Percentiles rank a stretch among this genome's conserved stretches.
phyloP scores from a whole-genome alignment of 1,284 basidiomycete species.

The Inonotus hispidus region DNA sequence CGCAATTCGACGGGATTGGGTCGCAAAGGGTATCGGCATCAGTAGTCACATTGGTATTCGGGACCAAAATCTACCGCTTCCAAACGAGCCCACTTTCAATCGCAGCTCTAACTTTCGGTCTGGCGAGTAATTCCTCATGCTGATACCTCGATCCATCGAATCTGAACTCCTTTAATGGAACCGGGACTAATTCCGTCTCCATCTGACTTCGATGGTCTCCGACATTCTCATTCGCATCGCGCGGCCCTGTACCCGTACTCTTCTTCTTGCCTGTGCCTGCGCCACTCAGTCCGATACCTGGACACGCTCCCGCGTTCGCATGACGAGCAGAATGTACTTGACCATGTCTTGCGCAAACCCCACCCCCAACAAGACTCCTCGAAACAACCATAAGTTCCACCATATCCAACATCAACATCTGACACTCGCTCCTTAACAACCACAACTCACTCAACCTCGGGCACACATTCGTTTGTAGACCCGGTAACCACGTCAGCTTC shows the following conservation, averaged over 20 bases:
- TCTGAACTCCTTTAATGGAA: constrained; percentile 9
- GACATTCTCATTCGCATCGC: not conserved
- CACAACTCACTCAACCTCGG: constrained; percentile 7
- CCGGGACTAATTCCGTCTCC: not conserved
- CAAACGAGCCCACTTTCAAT: constrained; percentile 9
- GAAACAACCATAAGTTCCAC: constrained; percentile 8
- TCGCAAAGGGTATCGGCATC: too few species aligned
- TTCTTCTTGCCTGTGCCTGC: too few species aligned
- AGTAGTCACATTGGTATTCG: not conserved
- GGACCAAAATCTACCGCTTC: constrained; percentile 7
- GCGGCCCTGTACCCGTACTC: not conserved
- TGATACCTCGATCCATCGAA: constrained; percentile 14
- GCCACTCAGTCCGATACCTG: not conserved
- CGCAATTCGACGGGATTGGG: too few species aligned
- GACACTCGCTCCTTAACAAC: constrained; percentile 12
- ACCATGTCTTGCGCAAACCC: not conserved
- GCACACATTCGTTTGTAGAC: constrained; percentile 6
- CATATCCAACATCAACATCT: not conserved
- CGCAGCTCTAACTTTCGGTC: not conserved
- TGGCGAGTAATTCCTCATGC: not conserved
- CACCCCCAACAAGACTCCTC: not conserved
- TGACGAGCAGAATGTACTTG: not conserved
- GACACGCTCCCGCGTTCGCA: not conserved
- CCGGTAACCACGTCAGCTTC: constrained; percentile 3
- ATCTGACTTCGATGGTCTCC: not conserved